Percentiles rank a stretch among this genome's conserved stretches.
Evolutionary conservation across 2,329 filamentous ascomycete genomes (phyloP).

Genomic region (Lecanoromycetidae sp.): DNA sequence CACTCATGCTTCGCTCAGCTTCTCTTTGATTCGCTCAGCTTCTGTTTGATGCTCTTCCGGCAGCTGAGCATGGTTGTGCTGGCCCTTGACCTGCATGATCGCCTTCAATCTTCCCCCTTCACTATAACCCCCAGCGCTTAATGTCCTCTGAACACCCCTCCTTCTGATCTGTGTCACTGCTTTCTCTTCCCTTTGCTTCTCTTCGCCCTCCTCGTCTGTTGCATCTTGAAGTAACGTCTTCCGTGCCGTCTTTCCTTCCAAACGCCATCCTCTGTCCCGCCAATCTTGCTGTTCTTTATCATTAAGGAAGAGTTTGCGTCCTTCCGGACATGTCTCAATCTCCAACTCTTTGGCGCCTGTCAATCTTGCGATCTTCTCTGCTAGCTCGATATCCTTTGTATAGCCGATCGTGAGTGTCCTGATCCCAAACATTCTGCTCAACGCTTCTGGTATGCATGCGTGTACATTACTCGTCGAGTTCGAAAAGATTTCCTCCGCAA

Average conservation of each 20-base stretch:
- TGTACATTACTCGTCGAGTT: slow-evolving; percentile 6
- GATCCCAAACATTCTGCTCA: slow-evolving; percentile 3
- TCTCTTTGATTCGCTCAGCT: no score
- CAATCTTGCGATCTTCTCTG: slow-evolving; percentile 3
- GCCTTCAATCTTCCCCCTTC: background rate
- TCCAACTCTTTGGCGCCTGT: background rate
- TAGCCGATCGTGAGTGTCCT: slow-evolving; percentile 5
- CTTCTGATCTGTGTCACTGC: background rate
- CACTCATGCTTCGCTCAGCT: no score
- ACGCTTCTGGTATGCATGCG: slow-evolving; percentile 6
- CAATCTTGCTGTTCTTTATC: background rate
- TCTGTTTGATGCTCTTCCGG: no score
- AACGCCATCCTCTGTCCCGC: background rate
- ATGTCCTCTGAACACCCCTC: no score
- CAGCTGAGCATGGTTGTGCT: no score
- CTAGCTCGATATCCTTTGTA: slow-evolving; percentile 4
- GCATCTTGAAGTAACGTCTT: background rate
- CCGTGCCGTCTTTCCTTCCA: background rate
- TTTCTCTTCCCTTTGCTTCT: background rate
- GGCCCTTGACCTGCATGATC: background rate
- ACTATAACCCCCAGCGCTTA: no score
- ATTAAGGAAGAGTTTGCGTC: background rate
- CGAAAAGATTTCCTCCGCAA: slow-evolving; percentile 8
- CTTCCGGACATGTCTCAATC: background rate
- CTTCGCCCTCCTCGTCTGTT: background rate